Percentiles rank a stretch among this genome's conserved stretches.
Conservation (phyloP, 441 rosid species). For the Euphorbia neoarborescens region DNA sequence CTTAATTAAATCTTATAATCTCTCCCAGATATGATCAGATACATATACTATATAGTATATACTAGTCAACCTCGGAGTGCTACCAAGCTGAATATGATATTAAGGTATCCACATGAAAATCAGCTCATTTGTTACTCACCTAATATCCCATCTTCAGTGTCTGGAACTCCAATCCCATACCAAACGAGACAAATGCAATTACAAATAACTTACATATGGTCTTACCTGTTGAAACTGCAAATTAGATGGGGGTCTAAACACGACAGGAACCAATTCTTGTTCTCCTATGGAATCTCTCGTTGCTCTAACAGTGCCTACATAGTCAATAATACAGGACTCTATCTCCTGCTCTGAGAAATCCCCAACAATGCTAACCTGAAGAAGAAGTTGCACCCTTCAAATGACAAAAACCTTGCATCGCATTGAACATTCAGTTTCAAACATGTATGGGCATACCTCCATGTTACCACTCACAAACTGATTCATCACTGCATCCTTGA, state of each 20-base stretch:
- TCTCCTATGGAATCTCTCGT: conserved; percentile 33
- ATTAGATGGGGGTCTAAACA: conserved; percentile 68
- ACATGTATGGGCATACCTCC: conserved; percentile 54
- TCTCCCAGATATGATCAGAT: neutral
- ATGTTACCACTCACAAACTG: conserved; percentile 91
- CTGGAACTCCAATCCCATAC: conserved; percentile 4
- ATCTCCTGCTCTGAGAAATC: conserved; percentile 89
- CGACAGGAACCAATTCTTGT: conserved; percentile 43
- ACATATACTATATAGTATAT: no score
- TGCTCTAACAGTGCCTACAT: conserved; percentile 83
- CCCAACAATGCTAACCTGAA: conserved; percentile 91
- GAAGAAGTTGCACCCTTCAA: conserved; percentile 16
- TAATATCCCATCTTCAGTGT: conserved; percentile 2
- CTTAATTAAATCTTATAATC: neutral
- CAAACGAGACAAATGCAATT: conserved; percentile 15
- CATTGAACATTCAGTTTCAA: conserved; percentile 11
- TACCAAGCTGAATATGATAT: neutral
- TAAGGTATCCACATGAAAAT: neutral
- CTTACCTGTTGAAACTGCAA: conserved; percentile 80
- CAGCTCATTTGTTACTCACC: conserved; percentile 3
- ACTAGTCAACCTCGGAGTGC: neutral
- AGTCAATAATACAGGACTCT: conserved; percentile 77
- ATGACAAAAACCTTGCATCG: conserved; percentile 17
- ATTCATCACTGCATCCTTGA: conserved; percentile 90
- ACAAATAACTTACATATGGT: conserved; percentile 15